Evolutionary conservation across 164 flowering plant species (phyloP).

Genomic region (Magnolia sinica): DNA sequence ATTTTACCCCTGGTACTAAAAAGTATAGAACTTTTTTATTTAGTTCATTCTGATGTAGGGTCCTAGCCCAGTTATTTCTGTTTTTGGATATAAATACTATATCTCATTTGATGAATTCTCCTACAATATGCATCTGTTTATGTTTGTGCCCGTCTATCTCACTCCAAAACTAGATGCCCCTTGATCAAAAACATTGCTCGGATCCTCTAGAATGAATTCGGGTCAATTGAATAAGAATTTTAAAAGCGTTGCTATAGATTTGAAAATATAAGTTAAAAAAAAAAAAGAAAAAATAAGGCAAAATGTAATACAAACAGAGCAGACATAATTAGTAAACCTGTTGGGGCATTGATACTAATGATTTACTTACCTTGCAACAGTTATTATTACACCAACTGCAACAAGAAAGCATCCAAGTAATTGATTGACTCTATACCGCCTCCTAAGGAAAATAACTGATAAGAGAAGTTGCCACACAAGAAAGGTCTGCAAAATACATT

Average conservation of each 20-base stretch:
- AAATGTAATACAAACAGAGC: background rate
- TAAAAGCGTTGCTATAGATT: background rate
- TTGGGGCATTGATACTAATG: background rate
- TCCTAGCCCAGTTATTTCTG: no score
- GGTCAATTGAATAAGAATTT: background rate
- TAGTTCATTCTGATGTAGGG: no score
- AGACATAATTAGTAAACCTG: background rate
- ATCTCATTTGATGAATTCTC: no score
- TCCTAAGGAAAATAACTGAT: slow-evolving; percentile 77
- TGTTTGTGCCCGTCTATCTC: no score
- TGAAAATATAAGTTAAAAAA: no score
- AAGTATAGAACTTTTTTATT: no score
- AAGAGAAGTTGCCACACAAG: slow-evolving; percentile 95
- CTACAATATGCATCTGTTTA: no score
- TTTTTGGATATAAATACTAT: no score
- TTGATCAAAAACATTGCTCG: background rate
- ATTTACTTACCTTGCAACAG: slow-evolving; percentile 77
- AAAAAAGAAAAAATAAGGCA: no score
- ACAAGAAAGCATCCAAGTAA: slow-evolving; percentile 86
- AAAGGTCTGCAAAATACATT: slow-evolving; percentile 61
- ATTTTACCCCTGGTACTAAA: no score
- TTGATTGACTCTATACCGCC: slow-evolving; percentile 78
- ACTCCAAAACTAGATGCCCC: background rate
- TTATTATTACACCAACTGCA: slow-evolving; percentile 76
- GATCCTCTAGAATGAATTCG: background rate